Base-by-base conservation (phyloP, 2,329 filamentous ascomycete genomes). In the Alternaria brassicicola region DNA sequence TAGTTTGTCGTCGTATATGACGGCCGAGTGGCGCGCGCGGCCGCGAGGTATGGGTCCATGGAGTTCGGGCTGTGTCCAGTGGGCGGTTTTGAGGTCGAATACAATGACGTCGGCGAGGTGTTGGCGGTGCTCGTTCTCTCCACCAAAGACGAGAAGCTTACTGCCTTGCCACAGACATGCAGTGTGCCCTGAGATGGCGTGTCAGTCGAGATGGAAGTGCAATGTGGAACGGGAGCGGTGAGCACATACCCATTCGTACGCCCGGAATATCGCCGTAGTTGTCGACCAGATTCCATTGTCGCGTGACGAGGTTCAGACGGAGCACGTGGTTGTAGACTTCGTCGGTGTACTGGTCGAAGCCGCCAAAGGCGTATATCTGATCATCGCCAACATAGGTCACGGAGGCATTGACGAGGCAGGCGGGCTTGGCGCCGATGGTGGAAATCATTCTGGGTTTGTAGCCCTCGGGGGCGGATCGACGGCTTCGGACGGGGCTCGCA, bases 321-420 rank as follows among this genome's bases (percentile, higher is more conserved):
- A 99, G 83, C 39, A 99, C 95, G 80, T 99, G 95, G 74, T 99
- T 99, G 80, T 99, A 99, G 17, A 99, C 89, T 81, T 99, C 95
- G 76, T 99, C 95, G 0, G 95, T 99, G 75, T 97, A 98, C 78
- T 98, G 94, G 75, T 99, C 95, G 73, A 99, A 99, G 17, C 95
- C 95, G 41, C 95, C 95, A 82, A 99, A 99, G 10, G 94, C 95
- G 78, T 96, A 98, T 69, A 99, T 98, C 78, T 95, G 89, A 76
- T 98, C 95, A 79, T 97, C 95, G 59, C 93, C 93, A 72, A 95
- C 97, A 77, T 97, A 97, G n/a, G 95, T 99, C 60, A 98, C 94
- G 1, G 95, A 98, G 51, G 95, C 95, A 82, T 99, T 99, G 67
- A 99, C 94, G 48, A 99, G 84, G 74, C 94, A 98, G 33, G 95